Conservation (phyloP, 1,139 yeast species). For the Pichia sp. region DNA sequence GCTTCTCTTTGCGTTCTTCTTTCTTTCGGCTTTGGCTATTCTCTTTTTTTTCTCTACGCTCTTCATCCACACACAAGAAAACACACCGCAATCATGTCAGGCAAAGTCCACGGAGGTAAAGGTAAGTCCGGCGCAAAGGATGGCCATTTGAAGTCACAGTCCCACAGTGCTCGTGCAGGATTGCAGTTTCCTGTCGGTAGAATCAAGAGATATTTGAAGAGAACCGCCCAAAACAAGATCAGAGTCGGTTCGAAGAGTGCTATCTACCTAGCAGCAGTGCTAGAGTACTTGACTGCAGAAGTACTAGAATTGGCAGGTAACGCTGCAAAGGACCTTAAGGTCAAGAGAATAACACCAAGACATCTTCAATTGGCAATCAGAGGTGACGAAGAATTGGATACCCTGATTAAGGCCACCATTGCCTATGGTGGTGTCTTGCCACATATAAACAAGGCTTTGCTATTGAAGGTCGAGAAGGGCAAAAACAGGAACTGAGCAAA, state of each 20-base stretch:
- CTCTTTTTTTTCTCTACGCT: not conserved
- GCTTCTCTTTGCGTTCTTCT: not conserved
- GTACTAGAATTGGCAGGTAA: constrained; percentile 97
- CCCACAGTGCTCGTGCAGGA: constrained; percentile 97
- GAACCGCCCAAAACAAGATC: constrained; percentile 84
- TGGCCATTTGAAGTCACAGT: constrained; percentile 63
- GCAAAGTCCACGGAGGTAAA: constrained; percentile 96
- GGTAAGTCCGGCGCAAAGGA: constrained; percentile 82
- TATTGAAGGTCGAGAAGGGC: constrained; percentile 76
- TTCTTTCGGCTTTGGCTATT: not conserved
- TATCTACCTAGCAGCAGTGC: constrained; percentile 87
- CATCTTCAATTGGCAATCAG: constrained; percentile 97
- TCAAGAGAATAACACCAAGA: constrained; percentile 98
- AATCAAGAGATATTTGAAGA: constrained; percentile 91
- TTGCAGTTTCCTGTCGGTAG: constrained; percentile 98
- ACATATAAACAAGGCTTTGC: constrained; percentile 88
- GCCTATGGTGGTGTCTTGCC: constrained; percentile 99
- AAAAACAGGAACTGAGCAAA: constrained; percentile 48
- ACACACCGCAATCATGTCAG: constrained; percentile 56
- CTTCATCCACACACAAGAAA: not conserved
- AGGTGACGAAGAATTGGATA: constrained; percentile 96
- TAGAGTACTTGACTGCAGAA: constrained; percentile 96
- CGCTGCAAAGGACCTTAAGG: constrained; percentile 98
- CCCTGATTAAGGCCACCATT: constrained; percentile 92
- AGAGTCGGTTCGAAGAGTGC: constrained; percentile 86